Evolutionary conservation across 1,284 basidiomycete genomes (phyloP), one percentile per base, ranked within the genome.

Genomic region (Irpex sp.): DNA sequence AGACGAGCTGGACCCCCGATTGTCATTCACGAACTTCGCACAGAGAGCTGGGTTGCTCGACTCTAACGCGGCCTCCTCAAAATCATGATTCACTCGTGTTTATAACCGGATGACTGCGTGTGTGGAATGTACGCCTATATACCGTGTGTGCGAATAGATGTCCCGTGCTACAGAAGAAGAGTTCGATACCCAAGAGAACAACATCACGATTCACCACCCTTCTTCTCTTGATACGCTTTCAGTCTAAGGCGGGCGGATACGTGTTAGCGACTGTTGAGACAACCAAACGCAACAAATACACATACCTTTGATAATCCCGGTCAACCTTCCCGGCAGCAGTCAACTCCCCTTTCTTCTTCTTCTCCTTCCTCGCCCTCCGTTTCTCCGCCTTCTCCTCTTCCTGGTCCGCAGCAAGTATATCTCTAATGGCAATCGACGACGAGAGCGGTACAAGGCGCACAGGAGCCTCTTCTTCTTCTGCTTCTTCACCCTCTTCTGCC

Each of bases 381-480:
- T 90, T 90, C 62, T 85, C 82, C 7, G 77, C 78, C 61, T 83
- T 82, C 60, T 82, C 83, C 4, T 80, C 83, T 14, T 83, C 86
- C 33, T 84, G 78, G 64, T 93, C 90, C 74, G 88, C 83, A 4
- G 84, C 88, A 49, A 96, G 77, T 61, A 95, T 82, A 36, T 92
- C 89, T 54, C 85, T 84, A 71, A 95, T 88, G 12, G 91, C 93
- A 12, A 85, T 82, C 19, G 91, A 93, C 14, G 90, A 88, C 57
- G 82, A 78, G 18, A 94, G 81, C 12, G 88, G 87, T 35, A 79
- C 80, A 8, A 96, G 82, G 16, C 87, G 86, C 64, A 77, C 73
- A 5, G 28, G 28, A 7, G 72, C 71, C 23, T 73, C 71, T 61
- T 75, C 74, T 42, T 76, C 75, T 35, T 81, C 80, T 9, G 73